Base-by-base conservation (phyloP, 2,329 filamentous ascomycete species). In the Capronia americana region DNA sequence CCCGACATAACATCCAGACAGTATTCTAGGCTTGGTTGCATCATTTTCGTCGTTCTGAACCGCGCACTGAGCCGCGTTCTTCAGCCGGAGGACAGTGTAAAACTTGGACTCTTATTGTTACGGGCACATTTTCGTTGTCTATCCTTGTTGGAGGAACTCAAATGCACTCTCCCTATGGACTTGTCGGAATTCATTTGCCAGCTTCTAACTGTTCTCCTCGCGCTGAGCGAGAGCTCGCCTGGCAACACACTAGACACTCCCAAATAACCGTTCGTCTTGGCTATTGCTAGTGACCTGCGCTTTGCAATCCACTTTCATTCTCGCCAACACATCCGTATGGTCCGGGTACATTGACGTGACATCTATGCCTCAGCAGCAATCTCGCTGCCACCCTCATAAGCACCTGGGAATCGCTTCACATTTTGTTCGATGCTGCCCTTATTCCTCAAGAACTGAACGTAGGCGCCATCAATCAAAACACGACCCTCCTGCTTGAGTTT, bases 401-500 rank as follows among this genome's bases (percentile, higher is more conserved):
- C 95, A 72, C 91, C 90, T 76, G 95, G 95, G 92, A 97, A 99
- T 77, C 92, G 88, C 84, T 88, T 89, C 80, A 99, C 89, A 90
- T 99, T 99, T 76, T 91, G 76, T 80, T 86, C 87, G 74, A 99
- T 85, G 77, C 84, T 86, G 78, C 95, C 95, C 85, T 96, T 90
- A 88, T 96, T 96, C 85, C 88, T 87, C 77, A 98, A 89, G 91
- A 99, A 99, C 88, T 99, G 93, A 77, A 99, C 95, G 86, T 99
- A 99, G 78, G 95, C 95, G 89, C 95, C 95, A 78, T 99, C 95
- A 77, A 96, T 91, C 88, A 94, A 92, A 85, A 99, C 90, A 81
- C 89, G 90, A 81, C 95, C 95, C 78, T 90, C 91, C 80, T 92
- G 87, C 89, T 96, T 96, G 87, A 94, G 92, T 84, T 93, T 88